Base-by-base conservation (phyloP, 2,329 filamentous ascomycete species). In the Volutella citrinella region DNA sequence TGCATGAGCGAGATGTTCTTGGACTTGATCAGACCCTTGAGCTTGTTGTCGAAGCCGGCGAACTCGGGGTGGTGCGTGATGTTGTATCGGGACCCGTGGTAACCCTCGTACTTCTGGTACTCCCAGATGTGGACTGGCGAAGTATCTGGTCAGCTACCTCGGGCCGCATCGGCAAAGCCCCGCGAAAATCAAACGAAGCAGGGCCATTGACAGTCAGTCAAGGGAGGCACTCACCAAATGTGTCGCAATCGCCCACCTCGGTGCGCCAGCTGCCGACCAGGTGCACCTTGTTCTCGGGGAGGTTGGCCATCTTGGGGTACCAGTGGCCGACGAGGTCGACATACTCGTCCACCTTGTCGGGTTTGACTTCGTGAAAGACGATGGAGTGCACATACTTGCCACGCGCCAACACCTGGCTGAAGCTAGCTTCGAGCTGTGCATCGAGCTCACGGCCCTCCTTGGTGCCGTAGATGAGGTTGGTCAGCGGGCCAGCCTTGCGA, bases 341-440 rank as follows among this genome's bases (percentile, higher is more conserved):
- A 58, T 98, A 98, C 56, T 97, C 91, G 45, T 96, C 89, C 28
- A 96, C 87, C 67, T 88, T 93, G 54, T 96, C 89, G 42, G 90
- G 89, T 68, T 94, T 89, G 48, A 98, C 93, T 43, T 94, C 80
- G 69, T 98, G 93, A 58, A 95, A 88, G 39, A 95, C 89, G 61
- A 98, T 96, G 28, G 89, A 94, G 66, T 98, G 93, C 34, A 98
- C 90, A 57, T 98, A 98, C 69, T 98, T 98, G 57, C 93, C 93
- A 47, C 93, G 79, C 16, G 93, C 93, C 27, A 98, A 72, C 27
- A 97, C 87, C 63, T 96, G 90, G 32, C 87, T 94, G 69, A 97
- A 98, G 59, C 87, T 94, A 38, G 90, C 82, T 69, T 97, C 89
- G 56, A 98, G 91, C 67, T 97, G 91, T 46, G 87, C 85, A 57